Conservation (phyloP, 2,329 filamentous ascomycete genomes). For the Gremmenia infestans region DNA sequence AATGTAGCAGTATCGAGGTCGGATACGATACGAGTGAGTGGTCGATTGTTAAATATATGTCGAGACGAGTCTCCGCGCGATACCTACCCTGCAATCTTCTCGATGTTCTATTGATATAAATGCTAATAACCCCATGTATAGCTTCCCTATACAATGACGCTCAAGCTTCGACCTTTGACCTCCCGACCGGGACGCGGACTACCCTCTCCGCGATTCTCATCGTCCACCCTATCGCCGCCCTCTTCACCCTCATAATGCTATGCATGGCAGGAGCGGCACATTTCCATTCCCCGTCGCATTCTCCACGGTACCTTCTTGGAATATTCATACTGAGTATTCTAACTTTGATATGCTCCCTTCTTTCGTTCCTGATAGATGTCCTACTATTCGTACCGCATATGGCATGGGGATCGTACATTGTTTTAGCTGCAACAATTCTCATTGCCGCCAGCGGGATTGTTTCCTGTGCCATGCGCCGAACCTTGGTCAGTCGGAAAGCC, state of each 20-base stretch:
- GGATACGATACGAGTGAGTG: constrained; percentile 80
- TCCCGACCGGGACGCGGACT: constrained; percentile 47
- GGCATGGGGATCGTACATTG: constrained; percentile 90
- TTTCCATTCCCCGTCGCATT: constrained; percentile 83
- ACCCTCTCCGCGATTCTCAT: constrained; percentile 85
- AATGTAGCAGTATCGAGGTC: constrained; percentile 70
- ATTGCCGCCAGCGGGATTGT: constrained; percentile 78
- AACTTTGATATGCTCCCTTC: constrained; percentile 74
- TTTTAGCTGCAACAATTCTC: constrained; percentile 81
- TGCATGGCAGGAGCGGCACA: constrained; percentile 76
- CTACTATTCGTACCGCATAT: constrained; percentile 91
- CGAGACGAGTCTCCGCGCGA: background rate
- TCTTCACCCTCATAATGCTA: constrained; percentile 81
- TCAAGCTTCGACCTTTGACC: constrained; percentile 45
- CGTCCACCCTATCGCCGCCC: constrained; percentile 84
- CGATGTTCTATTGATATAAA: background rate
- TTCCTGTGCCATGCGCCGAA: constrained; percentile 91
- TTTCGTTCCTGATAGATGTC: constrained; percentile 90
- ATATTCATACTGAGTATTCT: constrained; percentile 84
- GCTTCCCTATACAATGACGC: constrained; percentile 22
- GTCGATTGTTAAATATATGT: background rate
- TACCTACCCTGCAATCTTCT: background rate
- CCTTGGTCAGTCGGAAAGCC: constrained; percentile 87
- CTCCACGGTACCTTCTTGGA: constrained; percentile 77
- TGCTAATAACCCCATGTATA: constrained; percentile 10